Conservation (phyloP, 768 basidiomycete species). For the Cubamyces lactineus region DNA sequence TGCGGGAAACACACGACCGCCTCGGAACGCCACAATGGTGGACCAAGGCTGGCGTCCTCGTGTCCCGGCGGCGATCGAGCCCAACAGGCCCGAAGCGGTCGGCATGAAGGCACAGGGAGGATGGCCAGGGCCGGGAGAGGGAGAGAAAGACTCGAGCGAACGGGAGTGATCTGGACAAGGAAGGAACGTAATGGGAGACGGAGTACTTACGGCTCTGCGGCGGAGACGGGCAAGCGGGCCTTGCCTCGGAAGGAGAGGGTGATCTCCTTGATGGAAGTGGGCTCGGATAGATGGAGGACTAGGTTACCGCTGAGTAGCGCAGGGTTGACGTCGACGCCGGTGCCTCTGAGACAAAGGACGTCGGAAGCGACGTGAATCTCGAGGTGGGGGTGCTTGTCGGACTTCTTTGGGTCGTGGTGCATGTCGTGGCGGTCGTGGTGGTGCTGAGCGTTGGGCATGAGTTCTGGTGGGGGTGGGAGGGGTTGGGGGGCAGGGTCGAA, state of each 20-base stretch:
- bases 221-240: slow-evolving; percentile 64
- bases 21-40: slow-evolving; percentile 1
- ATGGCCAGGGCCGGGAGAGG: neutral
- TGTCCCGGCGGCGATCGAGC: too few species aligned
- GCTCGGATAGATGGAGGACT: slow-evolving; percentile 76
- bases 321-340: slow-evolving; percentile 83
- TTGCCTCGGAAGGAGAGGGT: slow-evolving; percentile 86
- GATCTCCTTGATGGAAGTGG: slow-evolving; percentile 83
- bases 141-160: neutral
- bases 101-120: neutral
- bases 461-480: slow-evolving; percentile 24
- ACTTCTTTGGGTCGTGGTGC: slow-evolving; percentile 35
- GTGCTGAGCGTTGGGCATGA: slow-evolving; percentile 9
- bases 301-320: slow-evolving; percentile 81
- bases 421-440: slow-evolving; percentile 41
- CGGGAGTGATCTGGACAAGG: slow-evolving; percentile 6
- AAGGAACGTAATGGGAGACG: slow-evolving; percentile 19
- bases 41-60: neutral
- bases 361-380: slow-evolving; percentile 80
- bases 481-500: slow-evolving; percentile 25
- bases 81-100: too few species aligned
- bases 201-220: slow-evolving; percentile 59
- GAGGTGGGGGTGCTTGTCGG: slow-evolving; percentile 55
- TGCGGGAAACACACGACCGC: neutral
- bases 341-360: slow-evolving; percentile 72